Base-by-base conservation (phyloP, 768 basidiomycete genomes). In the Podaxis sp. region DNA sequence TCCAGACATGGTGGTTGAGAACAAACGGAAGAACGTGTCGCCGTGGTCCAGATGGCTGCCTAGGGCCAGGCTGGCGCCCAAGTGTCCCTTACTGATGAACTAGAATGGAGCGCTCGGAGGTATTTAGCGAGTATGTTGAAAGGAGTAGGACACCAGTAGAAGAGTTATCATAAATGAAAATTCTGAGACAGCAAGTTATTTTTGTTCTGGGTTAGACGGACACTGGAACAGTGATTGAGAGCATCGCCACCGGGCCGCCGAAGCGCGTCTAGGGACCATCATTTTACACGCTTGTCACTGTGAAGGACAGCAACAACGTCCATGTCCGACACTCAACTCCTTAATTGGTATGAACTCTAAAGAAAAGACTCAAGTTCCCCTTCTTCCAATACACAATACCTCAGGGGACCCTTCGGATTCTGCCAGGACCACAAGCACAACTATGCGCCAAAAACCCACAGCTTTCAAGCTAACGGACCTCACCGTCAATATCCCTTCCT, bases 401-500 rank as follows among this genome's bases (percentile, higher is more conserved):
- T 7, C 51, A 38, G 52, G 40, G 5, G 9, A 13, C 36, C 10
- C 52, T 4, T 25, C 44, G 1, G 46, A 47, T 37, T 11, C 21
- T 3, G 7, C 35, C 9, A 18, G 28, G 21, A 37, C 28, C 4
- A 47, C 53, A 42, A 51, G 32, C 53, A 18, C 52, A 38, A 36
- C 32, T 4, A 32, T 47, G 7, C 52, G 25, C 36, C 52, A 18
- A 32, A 46, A 23, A n/a, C 21, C 35, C 6, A 6, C 42, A 21
- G 36, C 21, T 9, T 47, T 61, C 44, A 54, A 61, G 21, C 44
- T 61, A 11, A 61, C 59, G 9, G 53, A 61, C 46, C 32, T 61
- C n/a, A 61, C 59, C 9, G 59, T 61, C n/a, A 61, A 61, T 32
- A 61, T 61, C 11, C 59, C 59, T 35, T 61, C 59, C 0, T 61